Percentiles rank a stretch among this genome's conserved stretches.
Conservation (phyloP, 208 protist genomes). For the Trypanosomatidae sp. region DNA sequence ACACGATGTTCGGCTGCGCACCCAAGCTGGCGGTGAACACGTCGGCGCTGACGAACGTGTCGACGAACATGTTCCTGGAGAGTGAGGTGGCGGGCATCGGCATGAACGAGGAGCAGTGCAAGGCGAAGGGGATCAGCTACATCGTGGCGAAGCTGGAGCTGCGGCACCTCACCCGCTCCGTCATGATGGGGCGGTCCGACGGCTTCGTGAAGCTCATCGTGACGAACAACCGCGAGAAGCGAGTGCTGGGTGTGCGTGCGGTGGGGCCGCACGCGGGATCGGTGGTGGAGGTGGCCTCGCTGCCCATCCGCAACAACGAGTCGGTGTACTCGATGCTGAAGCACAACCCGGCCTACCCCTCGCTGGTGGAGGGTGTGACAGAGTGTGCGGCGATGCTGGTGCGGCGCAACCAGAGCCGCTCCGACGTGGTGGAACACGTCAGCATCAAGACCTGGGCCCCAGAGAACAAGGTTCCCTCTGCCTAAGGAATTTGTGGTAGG, state of each 20-base stretch:
- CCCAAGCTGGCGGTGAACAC: slow-evolving; percentile 21
- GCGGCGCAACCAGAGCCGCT: no score
- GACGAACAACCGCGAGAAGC: slow-evolving; percentile 64
- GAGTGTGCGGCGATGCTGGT: slow-evolving; percentile 66
- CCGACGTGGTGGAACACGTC: no score
- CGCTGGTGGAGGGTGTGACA: slow-evolving; percentile 48
- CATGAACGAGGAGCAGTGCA: slow-evolving; percentile 68
- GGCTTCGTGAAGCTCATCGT: slow-evolving; percentile 80
- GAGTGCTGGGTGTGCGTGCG: slow-evolving; percentile 62
- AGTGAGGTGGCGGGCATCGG: slow-evolving; percentile 66
- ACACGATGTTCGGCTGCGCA: slow-evolving; percentile 63
- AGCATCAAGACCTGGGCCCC: slow-evolving; percentile 38
- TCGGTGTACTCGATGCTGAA: slow-evolving; percentile 62
- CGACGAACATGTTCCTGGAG: slow-evolving; percentile 73
- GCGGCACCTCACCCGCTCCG: slow-evolving; percentile 44
- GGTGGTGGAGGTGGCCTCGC: slow-evolving; percentile 66
- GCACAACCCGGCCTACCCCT: slow-evolving; percentile 58
- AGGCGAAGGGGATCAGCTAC: slow-evolving; percentile 44
- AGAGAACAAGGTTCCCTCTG: no score
- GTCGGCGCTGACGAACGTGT: no score
- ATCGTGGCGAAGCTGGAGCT: slow-evolving; percentile 45
- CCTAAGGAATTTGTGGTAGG: no score
- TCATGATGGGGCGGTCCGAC: slow-evolving; percentile 51
- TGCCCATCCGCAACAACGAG: slow-evolving; percentile 53
- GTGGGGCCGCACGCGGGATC: slow-evolving; percentile 58